A percentile compares a stretch with the other conserved stretches of the same genome.
Evolutionary conservation across 2,329 filamentous ascomycete species (phyloP).

Genomic region (Xylaria arbuscula): DNA sequence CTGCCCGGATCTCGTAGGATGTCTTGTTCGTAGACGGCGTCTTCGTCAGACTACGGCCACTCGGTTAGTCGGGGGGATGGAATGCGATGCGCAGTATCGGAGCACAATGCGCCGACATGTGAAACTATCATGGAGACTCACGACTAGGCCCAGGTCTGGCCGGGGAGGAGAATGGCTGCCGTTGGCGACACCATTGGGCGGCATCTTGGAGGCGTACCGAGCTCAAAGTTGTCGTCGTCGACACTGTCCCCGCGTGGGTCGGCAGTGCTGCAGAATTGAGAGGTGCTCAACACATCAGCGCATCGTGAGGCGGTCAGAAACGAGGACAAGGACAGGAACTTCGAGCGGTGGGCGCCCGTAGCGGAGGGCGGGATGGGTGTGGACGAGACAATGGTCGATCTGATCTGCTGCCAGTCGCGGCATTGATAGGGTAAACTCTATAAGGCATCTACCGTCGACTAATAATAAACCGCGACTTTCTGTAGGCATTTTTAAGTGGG

Average conservation of each 20-base stretch:
- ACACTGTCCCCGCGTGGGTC: conserved; percentile 38
- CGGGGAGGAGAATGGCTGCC: conserved; percentile 50
- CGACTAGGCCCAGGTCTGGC: conserved; percentile 62
- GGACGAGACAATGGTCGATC: conserved; percentile 11
- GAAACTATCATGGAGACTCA: conserved; percentile 44
- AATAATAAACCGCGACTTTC: conserved; percentile 37
- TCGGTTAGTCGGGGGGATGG: conserved; percentile 43
- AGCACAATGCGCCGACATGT: conserved; percentile 14
- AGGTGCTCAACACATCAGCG: conserved; percentile 35
- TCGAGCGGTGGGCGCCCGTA: conserved; percentile 24
- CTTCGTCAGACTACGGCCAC: conserved; percentile 76
- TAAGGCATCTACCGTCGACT: conserved; percentile 23
- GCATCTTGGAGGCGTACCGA: conserved; percentile 44
- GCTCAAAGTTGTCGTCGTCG: conserved; percentile 29
- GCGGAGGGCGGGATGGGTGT: conserved; percentile 6
- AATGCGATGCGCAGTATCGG: not conserved
- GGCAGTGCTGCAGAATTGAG: conserved; percentile 35
- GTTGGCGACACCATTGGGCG: conserved; percentile 49
- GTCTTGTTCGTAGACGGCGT: conserved; percentile 96
- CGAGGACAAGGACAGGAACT: conserved; percentile 2
- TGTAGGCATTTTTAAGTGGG: conserved; percentile 37
- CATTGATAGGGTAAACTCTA: conserved; percentile 30
- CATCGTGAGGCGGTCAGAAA: conserved; percentile 34
- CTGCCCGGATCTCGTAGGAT: conserved; percentile 85
- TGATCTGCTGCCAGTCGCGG: conserved; percentile 29